phyloP scores from a whole-genome alignment of 2,329 filamentous ascomycete genomes.

The Calonectria pseudoturangicola region DNA sequence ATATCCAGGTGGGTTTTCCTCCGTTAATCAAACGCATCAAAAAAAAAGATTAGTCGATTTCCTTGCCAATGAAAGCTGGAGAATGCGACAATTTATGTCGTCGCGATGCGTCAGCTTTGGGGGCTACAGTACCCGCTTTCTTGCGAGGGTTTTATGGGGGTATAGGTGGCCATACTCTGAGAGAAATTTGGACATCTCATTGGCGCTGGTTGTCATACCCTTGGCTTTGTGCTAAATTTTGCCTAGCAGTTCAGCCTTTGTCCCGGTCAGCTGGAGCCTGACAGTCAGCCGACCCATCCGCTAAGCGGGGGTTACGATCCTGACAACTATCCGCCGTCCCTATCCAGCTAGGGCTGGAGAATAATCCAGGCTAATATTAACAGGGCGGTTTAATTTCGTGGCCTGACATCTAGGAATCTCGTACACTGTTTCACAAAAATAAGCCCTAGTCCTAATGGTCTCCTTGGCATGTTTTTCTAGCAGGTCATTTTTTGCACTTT shows the following conservation, averaged over 20 bases:
- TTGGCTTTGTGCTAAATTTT: slow-evolving; percentile 1
- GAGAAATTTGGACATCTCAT: neutral
- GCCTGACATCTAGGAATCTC: neutral
- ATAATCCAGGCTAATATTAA: neutral
- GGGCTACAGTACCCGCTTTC: neutral
- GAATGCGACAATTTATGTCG: slow-evolving; percentile 17
- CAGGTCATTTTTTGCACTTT: too few relatives aligned
- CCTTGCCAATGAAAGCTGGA: neutral
- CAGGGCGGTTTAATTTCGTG: neutral
- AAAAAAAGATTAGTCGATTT: neutral
- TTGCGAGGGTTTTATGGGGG: neutral
- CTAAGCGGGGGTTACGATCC: neutral
- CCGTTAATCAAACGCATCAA: neutral
- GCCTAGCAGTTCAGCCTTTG: neutral
- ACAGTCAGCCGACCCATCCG: slow-evolving; percentile 2
- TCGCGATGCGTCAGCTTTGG: neutral
- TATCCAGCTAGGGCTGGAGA: neutral
- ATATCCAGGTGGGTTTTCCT: neutral
- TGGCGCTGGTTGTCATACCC: neutral
- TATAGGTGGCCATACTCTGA: neutral
- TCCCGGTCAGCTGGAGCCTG: slow-evolving; percentile 14
- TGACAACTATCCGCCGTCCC: neutral
- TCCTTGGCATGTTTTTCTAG: too few relatives aligned
- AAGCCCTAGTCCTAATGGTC: too few relatives aligned
- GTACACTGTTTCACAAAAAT: neutral